These are phyloP conservation scores for Kalmanozyma brasiliensis DNA, from an alignment of 1,284 basidiomycete genomes.

Conservation along the genomic window DNA sequence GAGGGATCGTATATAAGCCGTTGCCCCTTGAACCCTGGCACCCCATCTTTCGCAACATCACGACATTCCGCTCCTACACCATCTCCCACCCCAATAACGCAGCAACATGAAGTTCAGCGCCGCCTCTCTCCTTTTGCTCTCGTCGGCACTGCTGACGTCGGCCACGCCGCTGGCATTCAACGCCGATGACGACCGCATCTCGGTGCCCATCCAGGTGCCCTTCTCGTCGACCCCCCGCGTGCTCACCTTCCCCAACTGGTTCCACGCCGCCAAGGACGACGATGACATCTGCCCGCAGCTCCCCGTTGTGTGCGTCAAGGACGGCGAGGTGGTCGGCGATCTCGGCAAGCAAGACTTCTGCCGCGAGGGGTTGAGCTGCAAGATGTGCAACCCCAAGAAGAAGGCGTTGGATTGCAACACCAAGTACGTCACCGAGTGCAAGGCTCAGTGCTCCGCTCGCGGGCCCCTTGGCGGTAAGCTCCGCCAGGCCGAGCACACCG, in stretches of 20 bases:
- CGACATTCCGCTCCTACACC: background rate
- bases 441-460: conserved; percentile 33
- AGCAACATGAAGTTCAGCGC: conserved; percentile 39
- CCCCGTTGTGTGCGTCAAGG: conserved; percentile 37
- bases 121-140: conserved; percentile 26
- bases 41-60: background rate
- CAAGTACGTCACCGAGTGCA: conserved; percentile 43
- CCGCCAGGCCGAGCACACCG: background rate
- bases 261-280: conserved; percentile 23
- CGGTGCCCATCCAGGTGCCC: conserved; percentile 47
- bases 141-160: conserved; percentile 16
- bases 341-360: conserved; percentile 44
- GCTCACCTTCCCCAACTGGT: conserved; percentile 49
- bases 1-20: conserved; percentile 4
- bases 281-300: conserved; percentile 46
- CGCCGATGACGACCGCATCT: conserved; percentile 34
- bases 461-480: conserved; percentile 48
- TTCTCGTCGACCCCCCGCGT: conserved; percentile 31
- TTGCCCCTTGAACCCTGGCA: background rate
- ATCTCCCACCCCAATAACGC: background rate
- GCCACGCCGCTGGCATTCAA: conserved; percentile 38
- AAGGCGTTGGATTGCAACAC: conserved; percentile 52
- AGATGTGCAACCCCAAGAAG: conserved; percentile 39
- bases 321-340: conserved; percentile 47
- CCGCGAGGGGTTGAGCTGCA: conserved; percentile 31